phyloP scores from a whole-genome alignment of 2,329 filamentous ascomycete species.

The Aureobasidium pullulans region DNA sequence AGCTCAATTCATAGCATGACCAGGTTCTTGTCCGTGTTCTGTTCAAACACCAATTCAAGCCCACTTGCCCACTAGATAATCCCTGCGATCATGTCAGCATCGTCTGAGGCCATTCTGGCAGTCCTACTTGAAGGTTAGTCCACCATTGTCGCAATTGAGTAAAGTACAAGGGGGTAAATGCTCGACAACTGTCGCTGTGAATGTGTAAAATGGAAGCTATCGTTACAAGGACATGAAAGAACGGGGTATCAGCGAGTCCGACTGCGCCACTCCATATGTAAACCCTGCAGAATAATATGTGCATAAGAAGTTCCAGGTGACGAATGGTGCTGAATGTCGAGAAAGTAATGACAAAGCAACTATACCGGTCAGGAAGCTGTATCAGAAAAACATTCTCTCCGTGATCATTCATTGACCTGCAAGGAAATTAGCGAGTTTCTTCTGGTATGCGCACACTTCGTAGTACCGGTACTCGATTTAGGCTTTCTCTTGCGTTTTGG shows the following conservation, averaged over 20 bases:
- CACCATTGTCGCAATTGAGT: neutral
- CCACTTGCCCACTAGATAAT: neutral
- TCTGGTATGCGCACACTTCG: too few relatives aligned
- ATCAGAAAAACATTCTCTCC: neutral
- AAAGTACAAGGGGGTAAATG: neutral
- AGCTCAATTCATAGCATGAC: neutral
- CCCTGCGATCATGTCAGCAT: neutral
- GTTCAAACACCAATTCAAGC: neutral
- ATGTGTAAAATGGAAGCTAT: constrained; percentile 12
- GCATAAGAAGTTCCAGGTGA: neutral
- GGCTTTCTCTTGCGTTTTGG: neutral
- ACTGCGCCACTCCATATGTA: constrained; percentile 12
- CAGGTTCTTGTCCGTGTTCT: neutral
- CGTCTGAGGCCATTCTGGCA: neutral
- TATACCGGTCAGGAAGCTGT: neutral
- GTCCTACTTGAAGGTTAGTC: neutral
- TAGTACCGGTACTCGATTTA: neutral
- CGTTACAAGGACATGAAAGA: constrained; percentile 6
- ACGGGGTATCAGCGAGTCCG: constrained; percentile 8
- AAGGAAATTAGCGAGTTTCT: too few relatives aligned
- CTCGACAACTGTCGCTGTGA: constrained; percentile 6
- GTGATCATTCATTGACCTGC: neutral
- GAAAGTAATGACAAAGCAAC: neutral
- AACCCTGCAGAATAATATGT: constrained; percentile 4
- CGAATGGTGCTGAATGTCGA: neutral